Conservation (phyloP, 495 filamentous ascomycete species). For the Elasticomyces elasticus region DNA sequence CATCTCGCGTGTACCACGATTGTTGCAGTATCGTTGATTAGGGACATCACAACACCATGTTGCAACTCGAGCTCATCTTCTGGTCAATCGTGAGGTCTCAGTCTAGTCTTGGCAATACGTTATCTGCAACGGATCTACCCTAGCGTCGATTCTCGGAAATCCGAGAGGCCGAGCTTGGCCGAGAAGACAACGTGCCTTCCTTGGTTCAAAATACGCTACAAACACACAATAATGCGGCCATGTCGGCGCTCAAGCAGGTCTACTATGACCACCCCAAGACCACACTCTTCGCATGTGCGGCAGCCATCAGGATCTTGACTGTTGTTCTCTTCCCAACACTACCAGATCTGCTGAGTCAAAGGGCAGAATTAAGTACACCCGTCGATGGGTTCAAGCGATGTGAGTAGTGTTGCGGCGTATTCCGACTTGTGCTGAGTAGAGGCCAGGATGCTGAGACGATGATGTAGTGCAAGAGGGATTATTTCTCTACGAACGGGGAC, state of each 20-base stretch:
- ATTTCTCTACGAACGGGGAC: conserved; percentile 90
- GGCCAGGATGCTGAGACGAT: not conserved
- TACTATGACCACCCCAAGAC: conserved; percentile 57
- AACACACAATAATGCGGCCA: not conserved
- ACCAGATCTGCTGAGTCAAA: conserved; percentile 73
- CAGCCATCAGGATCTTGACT: conserved; percentile 68
- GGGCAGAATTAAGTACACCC: conserved; percentile 93
- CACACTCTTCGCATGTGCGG: conserved; percentile 63
- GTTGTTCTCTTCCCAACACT: conserved; percentile 73
- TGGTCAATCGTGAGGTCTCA: too few species aligned
- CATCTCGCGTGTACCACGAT: too few species aligned
- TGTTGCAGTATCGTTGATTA: too few species aligned
- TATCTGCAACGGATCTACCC: not conserved
- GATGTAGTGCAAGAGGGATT: conserved; percentile 82
- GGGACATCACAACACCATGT: too few species aligned
- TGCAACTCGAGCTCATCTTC: too few species aligned
- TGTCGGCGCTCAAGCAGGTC: conserved; percentile 2
- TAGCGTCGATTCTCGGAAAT: too few species aligned
- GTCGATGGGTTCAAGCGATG: conserved; percentile 96
- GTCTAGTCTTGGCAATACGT: not conserved
- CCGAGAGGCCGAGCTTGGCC: too few species aligned
- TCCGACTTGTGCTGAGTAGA: not conserved
- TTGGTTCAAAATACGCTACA: not conserved
- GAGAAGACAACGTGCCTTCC: not conserved
- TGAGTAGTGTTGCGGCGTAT: conserved; percentile 36